Percentiles rank a stretch among this genome's conserved stretches.
These are phyloP conservation scores for Umbelopsis vinacea DNA, from an alignment of 192 early-diverging fungal genomes.

Conservation along the genomic window DNA sequence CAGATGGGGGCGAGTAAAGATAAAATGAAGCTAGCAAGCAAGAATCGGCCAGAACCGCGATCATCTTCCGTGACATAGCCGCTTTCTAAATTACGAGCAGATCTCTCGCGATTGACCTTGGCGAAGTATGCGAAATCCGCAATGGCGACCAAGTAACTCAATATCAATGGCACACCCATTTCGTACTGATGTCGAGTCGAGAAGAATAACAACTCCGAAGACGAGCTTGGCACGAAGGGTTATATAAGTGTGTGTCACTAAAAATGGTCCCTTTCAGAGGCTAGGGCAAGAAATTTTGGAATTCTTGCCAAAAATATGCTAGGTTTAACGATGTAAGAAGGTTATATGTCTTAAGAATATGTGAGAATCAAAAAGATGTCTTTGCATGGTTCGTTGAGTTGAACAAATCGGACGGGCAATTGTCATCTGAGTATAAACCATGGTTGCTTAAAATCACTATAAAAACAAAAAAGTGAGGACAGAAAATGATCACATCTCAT, in stretches of 20 bases:
- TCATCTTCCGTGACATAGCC: constrained; percentile 30
- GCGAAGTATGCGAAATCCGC: constrained; percentile 15
- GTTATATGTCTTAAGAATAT: too few species aligned
- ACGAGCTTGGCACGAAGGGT: neutral
- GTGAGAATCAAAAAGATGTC: too few species aligned
- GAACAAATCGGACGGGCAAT: too few species aligned
- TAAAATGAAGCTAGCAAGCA: constrained; percentile 22
- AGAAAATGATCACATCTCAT: neutral
- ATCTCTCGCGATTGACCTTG: constrained; percentile 7
- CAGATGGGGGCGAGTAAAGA: constrained; percentile 14
- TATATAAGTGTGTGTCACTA: neutral
- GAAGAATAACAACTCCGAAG: constrained; percentile 9
- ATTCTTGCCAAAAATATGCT: neutral
- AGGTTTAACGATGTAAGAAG: too few species aligned
- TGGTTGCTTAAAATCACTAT: too few species aligned
- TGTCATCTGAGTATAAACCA: too few species aligned
- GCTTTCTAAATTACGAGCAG: neutral
- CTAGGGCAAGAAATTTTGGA: neutral
- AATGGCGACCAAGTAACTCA: neutral
- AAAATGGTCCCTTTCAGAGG: too few species aligned
- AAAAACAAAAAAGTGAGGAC: too few species aligned
- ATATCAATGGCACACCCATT: constrained; percentile 1
- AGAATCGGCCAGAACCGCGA: constrained; percentile 25
- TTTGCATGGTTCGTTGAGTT: too few species aligned
- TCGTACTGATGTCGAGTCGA: neutral